Conservation (phyloP, 305 asterid species). For the Fraxinus latifolia region DNA sequence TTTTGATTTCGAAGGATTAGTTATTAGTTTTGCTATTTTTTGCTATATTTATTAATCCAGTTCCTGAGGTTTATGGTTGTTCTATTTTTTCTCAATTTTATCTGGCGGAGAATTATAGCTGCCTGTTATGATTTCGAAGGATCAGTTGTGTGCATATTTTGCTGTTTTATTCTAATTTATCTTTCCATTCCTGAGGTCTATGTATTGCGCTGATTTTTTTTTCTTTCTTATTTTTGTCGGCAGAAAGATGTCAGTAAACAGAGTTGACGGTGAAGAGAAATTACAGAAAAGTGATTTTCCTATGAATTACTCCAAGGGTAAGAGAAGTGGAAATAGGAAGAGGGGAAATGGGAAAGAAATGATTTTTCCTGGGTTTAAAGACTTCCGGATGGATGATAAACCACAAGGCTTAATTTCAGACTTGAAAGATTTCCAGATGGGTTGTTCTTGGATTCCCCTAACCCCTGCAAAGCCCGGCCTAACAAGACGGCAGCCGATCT, state of each 20-base stretch:
- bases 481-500: conserved; percentile 36
- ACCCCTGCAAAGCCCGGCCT: conserved; percentile 61
- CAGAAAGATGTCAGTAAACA: conserved; percentile 25
- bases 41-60: background rate
- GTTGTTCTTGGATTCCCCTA: conserved; percentile 53
- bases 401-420: conserved; percentile 32
- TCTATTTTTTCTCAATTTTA: background rate
- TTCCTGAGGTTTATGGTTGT: background rate
- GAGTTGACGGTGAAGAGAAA: conserved; percentile 19
- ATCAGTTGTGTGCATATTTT: conserved; percentile 9
- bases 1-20: background rate
- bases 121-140: conserved; percentile 27
- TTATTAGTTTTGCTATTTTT: background rate
- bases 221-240: conserved; percentile 1
- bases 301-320: background rate
- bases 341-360: conserved; percentile 19
- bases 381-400: conserved; percentile 45
- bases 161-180: background rate
- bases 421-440: conserved; percentile 29
- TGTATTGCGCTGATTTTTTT: background rate
- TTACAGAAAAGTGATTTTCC: background rate
- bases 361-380: conserved; percentile 34
- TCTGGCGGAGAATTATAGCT: conserved; percentile 22
- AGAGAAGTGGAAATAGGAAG: conserved; percentile 1
- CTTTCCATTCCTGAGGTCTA: background rate